Base-by-base conservation (phyloP, 2,329 filamentous ascomycete species). In the Pestalotiopsis sp. region DNA sequence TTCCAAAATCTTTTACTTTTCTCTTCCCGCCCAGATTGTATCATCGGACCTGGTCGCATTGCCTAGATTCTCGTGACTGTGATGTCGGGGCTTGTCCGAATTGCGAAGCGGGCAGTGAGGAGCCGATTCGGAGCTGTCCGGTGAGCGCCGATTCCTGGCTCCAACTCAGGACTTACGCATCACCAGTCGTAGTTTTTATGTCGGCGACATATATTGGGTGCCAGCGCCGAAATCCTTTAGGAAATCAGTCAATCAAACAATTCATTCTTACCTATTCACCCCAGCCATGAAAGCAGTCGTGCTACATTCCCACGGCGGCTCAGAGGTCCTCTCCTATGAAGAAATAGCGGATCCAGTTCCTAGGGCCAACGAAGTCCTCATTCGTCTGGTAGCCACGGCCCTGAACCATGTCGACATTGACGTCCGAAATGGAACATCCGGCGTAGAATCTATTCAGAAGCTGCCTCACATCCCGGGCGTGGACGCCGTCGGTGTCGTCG, bases 341-440 rank as follows among this genome's bases (percentile, higher is more conserved):
- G 45, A 57, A 13, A 20, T 66, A 14, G 17, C 49, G 27, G 64
- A 66, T 20, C 64, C 64, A 27, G 20, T 66, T 14, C 64, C 64
- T 2, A 49, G 12, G 14, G 25, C 25, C 25, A 57, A 57, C 31
- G 64, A 66, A 13, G 52, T 66, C 25, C 25, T 66, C 17, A 45
- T 66, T 23, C 64, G 64, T 13, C 5, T 66, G 12, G 12, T 20
- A 38, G 64, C 64, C n/a, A 66, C 64, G 14, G 64, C 64, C 9
- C 45, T 66, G 12, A 66, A 66, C 25, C 64, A 66, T 41, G 64
- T 66, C 45, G 64, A 66, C 20, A 66, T 66, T 27, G 64, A 66
- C 31, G 64, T 66, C 7, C 64, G 64, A 45, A 41, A 66, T 17
- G 64, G 64, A 12, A 57, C 45, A 17, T 66, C 64, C 7, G 64